These are phyloP conservation scores for Amphicarpaea edgeworthii DNA, from an alignment of 306 rosid genomes.

Conservation along the genomic window DNA sequence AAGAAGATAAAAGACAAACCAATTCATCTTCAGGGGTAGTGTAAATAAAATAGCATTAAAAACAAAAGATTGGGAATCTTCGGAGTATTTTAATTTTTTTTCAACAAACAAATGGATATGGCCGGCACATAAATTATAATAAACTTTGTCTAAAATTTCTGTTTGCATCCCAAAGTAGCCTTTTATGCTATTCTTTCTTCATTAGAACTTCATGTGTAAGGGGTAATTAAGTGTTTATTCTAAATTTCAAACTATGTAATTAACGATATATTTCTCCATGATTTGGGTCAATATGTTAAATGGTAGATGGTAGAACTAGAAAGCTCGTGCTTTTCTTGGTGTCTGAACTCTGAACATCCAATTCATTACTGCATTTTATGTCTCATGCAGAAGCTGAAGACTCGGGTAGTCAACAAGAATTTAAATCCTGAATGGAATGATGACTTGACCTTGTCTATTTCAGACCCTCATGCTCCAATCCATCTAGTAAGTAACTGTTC, in stretches of 20 bases:
- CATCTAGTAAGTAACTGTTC: conserved; percentile 65
- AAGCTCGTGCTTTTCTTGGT: conserved; percentile 10
- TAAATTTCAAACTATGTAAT: not conserved
- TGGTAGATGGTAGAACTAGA: not conserved
- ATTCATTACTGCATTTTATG: conserved; percentile 42
- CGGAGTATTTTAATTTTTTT: not conserved
- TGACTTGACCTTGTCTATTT: conserved; percentile 71
- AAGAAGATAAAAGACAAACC: not conserved
- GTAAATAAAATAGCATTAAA: not conserved
- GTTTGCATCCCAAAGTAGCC: conserved; percentile 1
- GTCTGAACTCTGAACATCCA: not conserved
- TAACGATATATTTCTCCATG: not conserved
- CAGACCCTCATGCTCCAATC: conserved; percentile 67
- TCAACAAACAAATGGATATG: not conserved
- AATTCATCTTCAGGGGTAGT: not conserved
- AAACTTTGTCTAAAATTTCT: conserved; percentile 2
- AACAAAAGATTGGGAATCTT: not conserved
- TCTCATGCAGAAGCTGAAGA: conserved; percentile 74
- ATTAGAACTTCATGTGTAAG: not conserved
- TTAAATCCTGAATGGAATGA: conserved; percentile 92
- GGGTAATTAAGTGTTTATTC: not conserved
- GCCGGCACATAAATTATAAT: not conserved
- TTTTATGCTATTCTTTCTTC: not conserved
- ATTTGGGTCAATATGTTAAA: not conserved
- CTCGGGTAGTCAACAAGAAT: conserved; percentile 66